These are phyloP conservation scores for Nakazawaea wyomingensis DNA, from an alignment of 805 yeast species.

Conservation along the genomic window DNA sequence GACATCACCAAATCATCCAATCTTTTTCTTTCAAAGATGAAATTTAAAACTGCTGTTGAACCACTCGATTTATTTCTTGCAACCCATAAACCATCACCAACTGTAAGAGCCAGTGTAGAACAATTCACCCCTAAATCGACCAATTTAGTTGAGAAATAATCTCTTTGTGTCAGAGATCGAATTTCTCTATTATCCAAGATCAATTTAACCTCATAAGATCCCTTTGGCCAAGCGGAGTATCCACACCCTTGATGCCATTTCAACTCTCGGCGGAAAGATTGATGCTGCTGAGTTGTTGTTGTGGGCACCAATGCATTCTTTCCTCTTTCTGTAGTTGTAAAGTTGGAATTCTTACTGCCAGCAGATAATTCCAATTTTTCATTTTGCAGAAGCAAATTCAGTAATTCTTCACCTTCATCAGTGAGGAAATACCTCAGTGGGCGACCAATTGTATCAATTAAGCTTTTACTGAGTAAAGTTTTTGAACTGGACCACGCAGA, in stretches of 20 bases:
- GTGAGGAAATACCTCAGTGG: slow-evolving; percentile 62
- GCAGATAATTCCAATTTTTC: slow-evolving; percentile 1
- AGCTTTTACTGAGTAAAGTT: slow-evolving; percentile 53
- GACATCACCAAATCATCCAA: slow-evolving; percentile 80
- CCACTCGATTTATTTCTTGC: slow-evolving; percentile 59
- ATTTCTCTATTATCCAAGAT: slow-evolving; percentile 81
- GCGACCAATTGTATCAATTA: slow-evolving; percentile 51
- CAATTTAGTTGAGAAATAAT: slow-evolving; percentile 59
- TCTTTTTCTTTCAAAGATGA: slow-evolving; percentile 86
- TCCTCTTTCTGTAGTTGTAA: too few species aligned
- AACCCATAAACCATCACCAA: slow-evolving; percentile 90
- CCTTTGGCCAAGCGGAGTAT: slow-evolving; percentile 57
- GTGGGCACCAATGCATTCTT: background rate
- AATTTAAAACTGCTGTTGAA: slow-evolving; percentile 66
- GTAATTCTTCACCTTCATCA: slow-evolving; percentile 63
- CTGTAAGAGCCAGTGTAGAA: slow-evolving; percentile 54
- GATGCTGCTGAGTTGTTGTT: background rate
- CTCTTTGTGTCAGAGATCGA: slow-evolving; percentile 60
- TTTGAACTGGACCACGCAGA: slow-evolving; percentile 75
- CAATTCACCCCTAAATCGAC: slow-evolving; percentile 40
- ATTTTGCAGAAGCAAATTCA: slow-evolving; percentile 26
- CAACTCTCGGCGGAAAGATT: background rate
- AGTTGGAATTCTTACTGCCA: too few species aligned
- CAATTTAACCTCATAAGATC: slow-evolving; percentile 53
- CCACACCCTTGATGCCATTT: slow-evolving; percentile 12